phyloP scores from a whole-genome alignment of 2,329 filamentous ascomycete genomes.

The Hypoxylon sp. region DNA sequence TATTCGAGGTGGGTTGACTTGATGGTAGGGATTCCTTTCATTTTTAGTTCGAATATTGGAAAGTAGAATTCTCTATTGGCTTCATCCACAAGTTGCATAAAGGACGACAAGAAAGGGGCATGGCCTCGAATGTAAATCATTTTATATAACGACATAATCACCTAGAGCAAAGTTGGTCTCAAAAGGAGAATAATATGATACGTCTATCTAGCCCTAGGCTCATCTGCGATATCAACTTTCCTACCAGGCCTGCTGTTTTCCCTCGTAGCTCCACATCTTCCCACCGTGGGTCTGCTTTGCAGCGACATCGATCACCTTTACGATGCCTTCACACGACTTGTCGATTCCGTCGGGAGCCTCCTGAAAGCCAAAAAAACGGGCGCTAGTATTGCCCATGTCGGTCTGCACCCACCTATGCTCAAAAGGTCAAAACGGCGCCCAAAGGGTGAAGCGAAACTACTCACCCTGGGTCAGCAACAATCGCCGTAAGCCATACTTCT shows the following conservation, averaged over 20 bases:
- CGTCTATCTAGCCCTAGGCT: background rate
- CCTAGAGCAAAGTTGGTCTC: background rate
- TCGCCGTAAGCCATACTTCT: slow-evolving; percentile 53
- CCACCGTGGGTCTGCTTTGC: slow-evolving; percentile 43
- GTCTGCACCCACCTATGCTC: slow-evolving; percentile 57
- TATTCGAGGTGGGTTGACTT: background rate
- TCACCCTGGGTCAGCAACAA: slow-evolving; percentile 54
- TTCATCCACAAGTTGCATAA: slow-evolving; percentile 22
- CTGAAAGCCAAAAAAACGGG: slow-evolving; percentile 52
- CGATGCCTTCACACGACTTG: slow-evolving; percentile 55
- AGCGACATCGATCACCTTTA: slow-evolving; percentile 44
- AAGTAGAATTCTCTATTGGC: background rate
- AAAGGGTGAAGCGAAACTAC: background rate
- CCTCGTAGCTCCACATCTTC: slow-evolving; percentile 26
- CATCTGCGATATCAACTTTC: too few relatives aligned
- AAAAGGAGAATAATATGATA: slow-evolving; percentile 4
- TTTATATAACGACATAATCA: slow-evolving; percentile 5
- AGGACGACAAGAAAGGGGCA: slow-evolving; percentile 2
- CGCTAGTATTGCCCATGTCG: slow-evolving; percentile 59
- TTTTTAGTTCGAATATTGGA: background rate
- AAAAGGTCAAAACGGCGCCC: background rate
- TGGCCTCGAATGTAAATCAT: slow-evolving; percentile 27
- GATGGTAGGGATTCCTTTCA: background rate
- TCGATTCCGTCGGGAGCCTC: slow-evolving; percentile 57
- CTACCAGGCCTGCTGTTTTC: slow-evolving; percentile 6